Evolutionary conservation across 176 grass and related monocot genomes (phyloP).

Genomic region (Carex cristatella): DNA sequence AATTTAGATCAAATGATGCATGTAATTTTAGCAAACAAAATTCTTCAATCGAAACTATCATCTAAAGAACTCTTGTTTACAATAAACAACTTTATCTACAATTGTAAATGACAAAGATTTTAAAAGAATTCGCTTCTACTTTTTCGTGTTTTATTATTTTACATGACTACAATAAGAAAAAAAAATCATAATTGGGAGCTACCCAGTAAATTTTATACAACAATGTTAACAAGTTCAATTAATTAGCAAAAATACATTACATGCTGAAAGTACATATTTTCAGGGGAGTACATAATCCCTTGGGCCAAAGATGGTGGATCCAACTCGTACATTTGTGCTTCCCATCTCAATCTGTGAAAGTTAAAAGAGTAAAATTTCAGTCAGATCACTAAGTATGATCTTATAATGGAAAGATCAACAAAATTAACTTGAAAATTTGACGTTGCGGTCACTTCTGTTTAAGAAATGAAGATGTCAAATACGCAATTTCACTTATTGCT

Average conservation of each 20-base stretch:
- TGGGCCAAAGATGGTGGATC: constrained; percentile 73
- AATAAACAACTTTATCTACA: not conserved
- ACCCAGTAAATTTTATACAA: not conserved
- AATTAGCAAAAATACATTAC: not conserved
- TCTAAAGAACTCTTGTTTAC: not conserved
- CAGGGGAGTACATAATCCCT: constrained; percentile 26
- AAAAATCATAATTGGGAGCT: not conserved
- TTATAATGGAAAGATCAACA: not conserved
- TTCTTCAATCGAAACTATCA: not conserved
- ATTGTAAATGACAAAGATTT: too few species aligned
- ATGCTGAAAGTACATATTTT: not conserved
- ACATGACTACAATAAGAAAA: not conserved
- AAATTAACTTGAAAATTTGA: not conserved
- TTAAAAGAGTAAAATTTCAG: not conserved
- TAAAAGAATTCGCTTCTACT: too few species aligned
- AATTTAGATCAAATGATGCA: not conserved
- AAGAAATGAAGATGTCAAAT: not conserved
- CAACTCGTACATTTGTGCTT: constrained; percentile 68
- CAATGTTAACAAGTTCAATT: not conserved
- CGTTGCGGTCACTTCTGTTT: not conserved
- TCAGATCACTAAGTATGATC: not conserved
- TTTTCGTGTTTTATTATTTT: too few species aligned
- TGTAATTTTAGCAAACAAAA: not conserved
- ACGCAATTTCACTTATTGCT: not conserved
- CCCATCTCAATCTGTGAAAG: constrained; percentile 57